Evolutionary conservation across 768 basidiomycete genomes (phyloP), one percentile per base, ranked within the genome.

Genomic region (Obba rivulosa): DNA sequence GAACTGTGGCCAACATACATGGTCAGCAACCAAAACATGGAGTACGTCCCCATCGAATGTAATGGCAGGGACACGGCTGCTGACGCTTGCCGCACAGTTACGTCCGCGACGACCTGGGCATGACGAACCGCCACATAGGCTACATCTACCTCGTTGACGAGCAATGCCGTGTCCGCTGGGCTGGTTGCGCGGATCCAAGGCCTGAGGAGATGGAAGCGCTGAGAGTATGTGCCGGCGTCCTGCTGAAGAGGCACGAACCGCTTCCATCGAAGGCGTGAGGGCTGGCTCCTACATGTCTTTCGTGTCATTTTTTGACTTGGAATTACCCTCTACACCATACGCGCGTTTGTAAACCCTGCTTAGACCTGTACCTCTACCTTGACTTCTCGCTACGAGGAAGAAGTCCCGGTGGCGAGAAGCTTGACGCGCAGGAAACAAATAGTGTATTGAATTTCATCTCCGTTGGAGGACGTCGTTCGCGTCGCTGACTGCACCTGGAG

Each of bases 141-240:
- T 96, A 95, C 61, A 84, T 94, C 13, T 98, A 87, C 60, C 73
- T 98, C 11, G 80, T 97, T 22, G 95, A 98, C 61, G 79, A 84
- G 64, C 80, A 89, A 50, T 63, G 83, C 51, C 88, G 82, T 64
- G 78, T 98, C 41, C 78, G 95, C 17, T 98, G 95, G 95, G 94
- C 87, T 1, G 95, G 81, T 9, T 88, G 92, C 55, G 92, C 86
- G 7, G 87, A 90, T 57, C 89, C 93, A 0, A 85, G 78, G 50
- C 60, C 65, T 3, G 82, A 89, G 51, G 94, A 97, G 64, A 71
- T 77, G 2, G 69, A 78, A 48, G 76, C 81, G 11, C 67, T 96
- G 46, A 73, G 84, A 63, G 80, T 69, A 35, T 91, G 89, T 57
- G 73, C 80, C 0, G 78, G 78, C 3, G 83, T 89, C 3, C 70